Conservation (phyloP, 2,329 filamentous ascomycete species). For the Phaeophleospora eucalypticola region DNA sequence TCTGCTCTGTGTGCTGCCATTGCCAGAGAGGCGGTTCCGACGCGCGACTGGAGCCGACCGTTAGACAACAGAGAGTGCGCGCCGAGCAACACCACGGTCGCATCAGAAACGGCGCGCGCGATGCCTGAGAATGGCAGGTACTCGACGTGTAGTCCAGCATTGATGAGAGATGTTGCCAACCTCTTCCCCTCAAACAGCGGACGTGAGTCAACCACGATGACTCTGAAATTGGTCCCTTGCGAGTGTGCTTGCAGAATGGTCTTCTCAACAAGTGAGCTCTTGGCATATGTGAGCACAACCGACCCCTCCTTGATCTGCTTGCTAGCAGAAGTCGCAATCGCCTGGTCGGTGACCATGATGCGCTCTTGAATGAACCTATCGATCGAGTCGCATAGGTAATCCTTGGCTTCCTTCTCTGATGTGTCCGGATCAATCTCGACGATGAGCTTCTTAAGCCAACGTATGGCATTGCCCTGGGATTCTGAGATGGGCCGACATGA, state of each 20-base stretch:
- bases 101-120: constrained; percentile 66
- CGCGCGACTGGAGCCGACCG: constrained; percentile 80
- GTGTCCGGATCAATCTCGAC: constrained; percentile 83
- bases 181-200: constrained; percentile 67
- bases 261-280: constrained; percentile 80
- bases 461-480: constrained; percentile 94
- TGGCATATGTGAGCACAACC: constrained; percentile 80
- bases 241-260: constrained; percentile 70
- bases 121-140: constrained; percentile 80
- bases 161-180: constrained; percentile 66
- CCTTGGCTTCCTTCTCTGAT: constrained; percentile 77
- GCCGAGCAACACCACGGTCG: constrained; percentile 73
- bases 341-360: constrained; percentile 78
- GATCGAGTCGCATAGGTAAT: constrained; percentile 71
- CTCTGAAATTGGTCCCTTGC: constrained; percentile 70
- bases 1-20: constrained; percentile 73
- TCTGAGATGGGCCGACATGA: constrained; percentile 94
- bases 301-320: constrained; percentile 74
- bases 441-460: constrained; percentile 89
- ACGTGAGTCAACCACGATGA: constrained; percentile 76
- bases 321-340: constrained; percentile 73
- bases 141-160: constrained; percentile 68
- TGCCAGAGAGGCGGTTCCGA: constrained; percentile 82
- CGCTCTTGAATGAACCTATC: constrained; percentile 88
- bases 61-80: constrained; percentile 96